Percentiles rank a stretch among this genome's conserved stretches.
phyloP scores from a whole-genome alignment of 2,329 filamentous ascomycete genomes.

The Colletotrichum siamense region DNA sequence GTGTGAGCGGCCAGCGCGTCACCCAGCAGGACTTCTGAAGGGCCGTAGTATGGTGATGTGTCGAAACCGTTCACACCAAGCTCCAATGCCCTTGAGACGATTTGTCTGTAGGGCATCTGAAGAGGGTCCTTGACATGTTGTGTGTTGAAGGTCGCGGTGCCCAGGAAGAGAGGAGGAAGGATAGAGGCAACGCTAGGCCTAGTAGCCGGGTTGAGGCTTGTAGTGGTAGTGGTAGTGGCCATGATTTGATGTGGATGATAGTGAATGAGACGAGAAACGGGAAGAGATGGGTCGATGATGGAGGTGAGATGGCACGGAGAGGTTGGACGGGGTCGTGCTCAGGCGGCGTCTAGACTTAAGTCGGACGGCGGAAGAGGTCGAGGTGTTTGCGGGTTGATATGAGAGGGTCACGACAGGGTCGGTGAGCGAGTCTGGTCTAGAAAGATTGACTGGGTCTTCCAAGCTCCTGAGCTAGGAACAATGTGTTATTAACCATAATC shows the following conservation, averaged over 20 bases:
- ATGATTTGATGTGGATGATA: background rate
- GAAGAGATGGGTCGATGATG: background rate
- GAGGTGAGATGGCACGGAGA: background rate
- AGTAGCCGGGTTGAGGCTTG: background rate
- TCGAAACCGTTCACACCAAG: constrained; percentile 18
- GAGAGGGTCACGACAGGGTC: background rate
- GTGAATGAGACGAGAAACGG: background rate
- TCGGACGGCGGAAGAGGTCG: background rate
- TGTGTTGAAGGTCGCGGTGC: constrained; percentile 89
- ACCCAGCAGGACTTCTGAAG: constrained; percentile 18
- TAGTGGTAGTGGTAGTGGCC: background rate
- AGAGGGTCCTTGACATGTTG: constrained; percentile 67
- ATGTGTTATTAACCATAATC: background rate
- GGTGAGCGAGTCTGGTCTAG: background rate
- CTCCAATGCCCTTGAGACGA: constrained; percentile 14
- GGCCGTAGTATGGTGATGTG: constrained; percentile 21
- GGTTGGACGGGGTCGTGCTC: background rate
- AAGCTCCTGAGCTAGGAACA: background rate
- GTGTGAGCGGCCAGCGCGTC: constrained; percentile 59
- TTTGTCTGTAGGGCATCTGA: constrained; percentile 19
- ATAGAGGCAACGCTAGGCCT: constrained; percentile 35
- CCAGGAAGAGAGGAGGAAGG: constrained; percentile 82
- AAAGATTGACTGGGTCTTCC: background rate
- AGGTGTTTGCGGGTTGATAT: constrained; percentile 4
- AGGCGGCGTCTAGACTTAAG: background rate